phyloP scores from a whole-genome alignment of 139 green algal species.

The Asterochloris erici region DNA sequence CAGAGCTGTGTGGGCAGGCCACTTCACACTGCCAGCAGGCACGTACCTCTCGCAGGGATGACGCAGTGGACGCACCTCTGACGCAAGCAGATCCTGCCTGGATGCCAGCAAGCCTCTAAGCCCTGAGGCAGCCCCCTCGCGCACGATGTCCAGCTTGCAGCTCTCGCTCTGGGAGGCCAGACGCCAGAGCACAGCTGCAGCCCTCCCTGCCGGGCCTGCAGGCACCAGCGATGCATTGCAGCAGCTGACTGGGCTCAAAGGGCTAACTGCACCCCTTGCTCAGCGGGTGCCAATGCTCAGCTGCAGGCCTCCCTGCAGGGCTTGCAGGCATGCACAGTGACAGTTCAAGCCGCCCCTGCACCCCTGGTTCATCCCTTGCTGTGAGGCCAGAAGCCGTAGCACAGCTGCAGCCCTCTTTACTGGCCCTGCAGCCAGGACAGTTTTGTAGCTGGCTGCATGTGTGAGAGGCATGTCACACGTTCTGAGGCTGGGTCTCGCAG shows the following conservation, averaged over 20 bases:
- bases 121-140: not conserved
- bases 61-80: not conserved
- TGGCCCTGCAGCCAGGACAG: too few species aligned
- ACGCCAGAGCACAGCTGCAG: constrained; percentile 3
- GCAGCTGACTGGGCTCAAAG: too few species aligned
- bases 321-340: too few species aligned
- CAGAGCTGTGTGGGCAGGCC: not conserved
- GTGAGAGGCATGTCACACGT: too few species aligned
- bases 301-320: too few species aligned
- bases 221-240: too few species aligned
- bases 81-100: too few species aligned
- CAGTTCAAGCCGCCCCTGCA: too few species aligned
- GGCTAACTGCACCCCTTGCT: too few species aligned
- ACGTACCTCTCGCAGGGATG: not conserved
- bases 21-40: not conserved
- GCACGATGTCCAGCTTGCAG: constrained; percentile 8
- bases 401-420: not conserved
- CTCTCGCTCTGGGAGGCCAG: not conserved
- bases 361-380: not conserved
- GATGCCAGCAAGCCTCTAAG: not conserved
- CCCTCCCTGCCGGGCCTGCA: not conserved
- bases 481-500: not conserved
- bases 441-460: too few species aligned
- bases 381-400: not conserved
- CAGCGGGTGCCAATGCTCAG: too few species aligned